Conservation (phyloP, 106 monocot species). For the Chionographis japonica region DNA sequence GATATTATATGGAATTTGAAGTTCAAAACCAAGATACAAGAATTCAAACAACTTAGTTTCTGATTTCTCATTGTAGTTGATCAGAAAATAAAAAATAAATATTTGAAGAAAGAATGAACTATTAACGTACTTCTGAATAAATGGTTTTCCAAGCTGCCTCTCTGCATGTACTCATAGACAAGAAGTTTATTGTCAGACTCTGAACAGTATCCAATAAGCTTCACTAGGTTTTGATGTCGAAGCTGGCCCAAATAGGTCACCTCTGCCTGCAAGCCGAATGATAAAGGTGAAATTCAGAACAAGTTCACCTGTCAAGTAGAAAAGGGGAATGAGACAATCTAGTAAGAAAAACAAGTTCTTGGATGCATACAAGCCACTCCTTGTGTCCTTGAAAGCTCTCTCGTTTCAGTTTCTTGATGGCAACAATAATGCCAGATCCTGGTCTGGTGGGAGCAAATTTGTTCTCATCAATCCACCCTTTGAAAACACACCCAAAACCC, state of each 20-base stretch:
- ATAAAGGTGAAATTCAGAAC: background rate
- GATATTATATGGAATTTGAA: too few relatives aligned
- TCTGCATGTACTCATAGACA: conserved; percentile 87
- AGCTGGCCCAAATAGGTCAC: conserved; percentile 83
- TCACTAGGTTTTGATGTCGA: conserved; percentile 80
- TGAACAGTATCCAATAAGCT: conserved; percentile 80
- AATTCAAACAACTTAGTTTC: too few relatives aligned
- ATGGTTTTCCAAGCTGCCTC: conserved; percentile 90
- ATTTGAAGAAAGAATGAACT: background rate
- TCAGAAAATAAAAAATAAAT: too few relatives aligned
- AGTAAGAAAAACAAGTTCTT: background rate
- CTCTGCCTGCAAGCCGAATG: conserved; percentile 54
- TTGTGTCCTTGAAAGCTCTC: conserved; percentile 93
- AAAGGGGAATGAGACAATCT: background rate
- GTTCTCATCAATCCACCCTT: conserved; percentile 85
- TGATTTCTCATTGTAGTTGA: too few relatives aligned
- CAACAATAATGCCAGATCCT: conserved; percentile 69
- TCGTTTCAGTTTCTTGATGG: conserved; percentile 80
- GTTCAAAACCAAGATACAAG: too few relatives aligned
- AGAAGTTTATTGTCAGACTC: conserved; percentile 77
- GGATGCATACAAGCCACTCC: conserved; percentile 75
- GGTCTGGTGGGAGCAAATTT: conserved; percentile 57
- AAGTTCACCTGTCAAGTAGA: background rate
- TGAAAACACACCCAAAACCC: conserved; percentile 88
- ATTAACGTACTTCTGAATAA: conserved; percentile 64